Base-by-base conservation (phyloP, 331 rosid genomes). In the Ulmus americana region DNA sequence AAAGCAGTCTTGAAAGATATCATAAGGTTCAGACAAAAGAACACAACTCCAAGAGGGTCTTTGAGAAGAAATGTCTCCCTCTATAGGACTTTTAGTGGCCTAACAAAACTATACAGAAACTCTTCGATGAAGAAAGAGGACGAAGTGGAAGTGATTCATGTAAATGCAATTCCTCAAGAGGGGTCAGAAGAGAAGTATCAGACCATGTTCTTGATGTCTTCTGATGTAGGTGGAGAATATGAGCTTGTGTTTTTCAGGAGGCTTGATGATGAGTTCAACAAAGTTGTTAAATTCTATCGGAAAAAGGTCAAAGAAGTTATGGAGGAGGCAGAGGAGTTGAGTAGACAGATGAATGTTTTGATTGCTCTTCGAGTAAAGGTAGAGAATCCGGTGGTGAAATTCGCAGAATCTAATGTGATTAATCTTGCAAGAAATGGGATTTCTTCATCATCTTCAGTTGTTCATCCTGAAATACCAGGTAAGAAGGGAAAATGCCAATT, bases 61-160 rank as follows among this genome's bases (percentile, higher is more conserved):
- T 46, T 90, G 39, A 87, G 52, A 47, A 81, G 95, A 74, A 83
- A 71, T 51, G 64, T 67, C 1, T 74, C 97, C 0, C 75, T 85
- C 10, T 83, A 83, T 55, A 78, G 90, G 72, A 90, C 90, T 6
- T 86, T 90, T 8, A 90, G 97, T 69, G 95, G 95, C 46, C 76
- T 90, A 2, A 83, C 79, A 1, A 59, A 59, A 16, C 46, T 53
- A 8, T 69, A 65, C 22, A 55, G 85, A 53, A 76, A 16, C 5
- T 70, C 82, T 0, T 63, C 82, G 6, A 61, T 13, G 71, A 70
- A 16, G 52, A 55, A 11, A 15, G 92, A 90, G 28, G 90, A 83
- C 13, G 35, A 28, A 28, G 35, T 28, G 35, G 85, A 85, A 61
- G 83, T 70, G 47, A 76, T 90, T 56, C 77, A 79, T 52, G 71